phyloP scores from a whole-genome alignment of 306 rosid species.

The Neltuma alba region DNA sequence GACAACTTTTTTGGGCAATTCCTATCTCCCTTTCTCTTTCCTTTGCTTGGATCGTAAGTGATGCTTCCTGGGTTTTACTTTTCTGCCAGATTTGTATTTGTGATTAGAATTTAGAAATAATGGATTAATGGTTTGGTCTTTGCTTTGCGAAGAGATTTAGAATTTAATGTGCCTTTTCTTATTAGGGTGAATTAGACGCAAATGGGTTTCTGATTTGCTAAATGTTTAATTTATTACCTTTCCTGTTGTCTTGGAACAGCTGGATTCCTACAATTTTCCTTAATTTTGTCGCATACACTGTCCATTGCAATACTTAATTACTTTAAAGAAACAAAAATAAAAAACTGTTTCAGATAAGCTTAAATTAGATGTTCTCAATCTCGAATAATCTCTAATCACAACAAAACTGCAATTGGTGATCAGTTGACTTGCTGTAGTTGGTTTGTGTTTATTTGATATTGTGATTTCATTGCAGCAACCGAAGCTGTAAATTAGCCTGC shows the following conservation, averaged over 20 bases:
- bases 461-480: constrained; percentile 14
- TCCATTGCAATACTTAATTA: not conserved
- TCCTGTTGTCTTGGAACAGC: constrained; percentile 34
- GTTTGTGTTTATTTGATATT: constrained; percentile 1
- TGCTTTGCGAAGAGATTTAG: constrained; percentile 44
- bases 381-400: constrained; percentile 25
- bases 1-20: constrained; percentile 40
- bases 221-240: constrained; percentile 19
- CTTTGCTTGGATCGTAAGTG: constrained; percentile 88
- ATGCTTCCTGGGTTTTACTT: constrained; percentile 54
- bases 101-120: constrained; percentile 27
- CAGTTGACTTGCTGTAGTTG: constrained; percentile 21
- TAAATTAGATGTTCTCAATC: constrained; percentile 22
- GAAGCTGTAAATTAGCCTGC: constrained; percentile 26
- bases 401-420: constrained; percentile 25
- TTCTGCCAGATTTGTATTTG: constrained; percentile 43
- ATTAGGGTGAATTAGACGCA: constrained; percentile 6
- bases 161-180: constrained; percentile 39
- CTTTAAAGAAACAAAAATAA: not conserved
- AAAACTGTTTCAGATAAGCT: constrained; percentile 24
- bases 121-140: constrained; percentile 38
- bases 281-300: constrained; percentile 13
- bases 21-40: constrained; percentile 54
- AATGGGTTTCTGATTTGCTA: constrained; percentile 30
- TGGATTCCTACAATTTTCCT: constrained; percentile 34